Base-by-base conservation (phyloP, 2,329 filamentous ascomycete species). In the Sordariomycetes sp. region DNA sequence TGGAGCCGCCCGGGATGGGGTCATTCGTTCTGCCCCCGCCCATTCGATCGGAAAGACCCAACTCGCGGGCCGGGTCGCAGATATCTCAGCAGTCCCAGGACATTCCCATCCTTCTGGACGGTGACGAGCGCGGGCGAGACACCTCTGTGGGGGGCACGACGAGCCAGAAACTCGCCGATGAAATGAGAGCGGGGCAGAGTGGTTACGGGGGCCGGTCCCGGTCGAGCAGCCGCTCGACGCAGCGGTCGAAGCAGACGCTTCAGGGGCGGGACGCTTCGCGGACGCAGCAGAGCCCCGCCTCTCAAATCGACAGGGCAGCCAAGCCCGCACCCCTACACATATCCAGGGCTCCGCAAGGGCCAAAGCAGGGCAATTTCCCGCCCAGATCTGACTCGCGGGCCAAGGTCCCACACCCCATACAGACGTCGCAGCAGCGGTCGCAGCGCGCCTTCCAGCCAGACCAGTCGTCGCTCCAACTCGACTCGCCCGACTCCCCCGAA, bases 401-500 rank as follows among this genome's bases (percentile, higher is more conserved):
- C n/a, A 34, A 35, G 10, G n/a, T 57, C 39, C 56, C 56, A 8
- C 51, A 57, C 12, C 56, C 56, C 22, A 54, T 54, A 12, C 55
- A 57, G 50, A 53, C 48, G 15, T 34, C 39, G 17, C 54, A 56
- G 25, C 54, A 55, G 39, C 24, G 24, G 35, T 36, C 25, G 17
- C 60, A 61, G 13, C 60, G 61, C 45, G 62, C 64, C 10, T 71
- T 73, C 34, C 67, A 64, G 17, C 67, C 65, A 0, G 67, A 70
- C 10, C 65, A 68, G 22, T 69, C 71, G 0, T 68, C 63, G 51
- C 64, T 72, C 3, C 62, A 74, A 8, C 65, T 75, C 8, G 74
- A 76, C 50, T 77, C 75, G 2, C 74, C 75, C 12, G 64, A 64
- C 13, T 42, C 32, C 42, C 24, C 25, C 22, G 17, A 15, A 10